These are phyloP conservation scores for Termitomyces eurrhizus DNA, from an alignment of 768 basidiomycete species.

Conservation along the genomic window DNA sequence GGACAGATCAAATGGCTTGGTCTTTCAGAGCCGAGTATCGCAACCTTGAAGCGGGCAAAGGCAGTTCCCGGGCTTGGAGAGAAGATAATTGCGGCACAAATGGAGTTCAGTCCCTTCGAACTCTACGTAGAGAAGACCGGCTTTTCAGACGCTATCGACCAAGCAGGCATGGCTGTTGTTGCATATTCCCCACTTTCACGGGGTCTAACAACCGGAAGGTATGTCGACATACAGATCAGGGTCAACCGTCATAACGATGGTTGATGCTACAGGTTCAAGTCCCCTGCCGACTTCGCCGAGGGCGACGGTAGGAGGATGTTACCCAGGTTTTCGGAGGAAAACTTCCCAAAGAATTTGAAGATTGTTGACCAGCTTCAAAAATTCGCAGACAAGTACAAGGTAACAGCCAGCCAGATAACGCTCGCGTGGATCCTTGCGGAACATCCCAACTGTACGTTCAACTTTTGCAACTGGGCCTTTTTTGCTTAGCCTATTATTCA, in stretches of 20 bases:
- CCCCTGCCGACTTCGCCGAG: conserved; percentile 36
- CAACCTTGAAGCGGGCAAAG: conserved; percentile 44
- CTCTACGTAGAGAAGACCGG: conserved; percentile 40
- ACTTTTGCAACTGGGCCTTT: neutral
- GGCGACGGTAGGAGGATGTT: conserved; percentile 31
- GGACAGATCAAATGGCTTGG: conserved; percentile 42
- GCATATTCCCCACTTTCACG: conserved; percentile 48
- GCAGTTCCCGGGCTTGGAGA: conserved; percentile 38
- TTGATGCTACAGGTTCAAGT: conserved; percentile 21
- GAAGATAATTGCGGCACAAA: conserved; percentile 32
- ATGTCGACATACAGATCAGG: conserved; percentile 17
- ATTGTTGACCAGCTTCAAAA: conserved; percentile 31
- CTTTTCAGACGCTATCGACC: conserved; percentile 35
- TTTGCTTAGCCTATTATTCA: neutral
- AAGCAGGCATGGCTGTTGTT: conserved; percentile 42
- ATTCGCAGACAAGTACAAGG: conserved; percentile 31
- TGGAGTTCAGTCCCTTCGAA: conserved; percentile 41
- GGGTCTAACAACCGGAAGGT: conserved; percentile 46
- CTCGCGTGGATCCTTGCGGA: conserved; percentile 44
- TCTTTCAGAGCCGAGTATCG: conserved; percentile 43
- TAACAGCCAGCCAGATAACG: conserved; percentile 38
- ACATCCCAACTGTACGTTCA: conserved; percentile 16
- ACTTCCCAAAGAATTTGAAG: conserved; percentile 38
- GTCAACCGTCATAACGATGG: neutral
- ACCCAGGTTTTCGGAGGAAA: conserved; percentile 35